These are phyloP conservation scores for Metahyphopichia silvanorum DNA, from an alignment of 805 yeast species.

Conservation along the genomic window DNA sequence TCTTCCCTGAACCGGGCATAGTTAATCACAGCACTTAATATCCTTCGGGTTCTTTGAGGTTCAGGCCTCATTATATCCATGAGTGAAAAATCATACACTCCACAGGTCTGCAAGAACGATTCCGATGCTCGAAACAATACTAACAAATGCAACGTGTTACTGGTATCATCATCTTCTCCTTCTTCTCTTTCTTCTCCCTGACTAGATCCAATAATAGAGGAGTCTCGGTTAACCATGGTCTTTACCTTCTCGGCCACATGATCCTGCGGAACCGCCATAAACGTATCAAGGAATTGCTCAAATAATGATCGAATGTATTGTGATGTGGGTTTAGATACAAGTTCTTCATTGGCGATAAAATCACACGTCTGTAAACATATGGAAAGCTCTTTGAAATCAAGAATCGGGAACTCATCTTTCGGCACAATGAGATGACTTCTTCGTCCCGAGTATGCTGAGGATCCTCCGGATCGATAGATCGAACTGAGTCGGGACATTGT, in stretches of 20 bases:
- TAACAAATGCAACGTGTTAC: constrained; percentile 44
- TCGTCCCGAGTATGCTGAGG: constrained; percentile 9
- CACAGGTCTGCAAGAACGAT: constrained; percentile 66
- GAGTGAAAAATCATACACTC: constrained; percentile 72
- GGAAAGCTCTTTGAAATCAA: constrained; percentile 59
- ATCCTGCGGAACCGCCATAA: constrained; percentile 48
- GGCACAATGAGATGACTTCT: constrained; percentile 15
- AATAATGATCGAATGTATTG: constrained; percentile 52
- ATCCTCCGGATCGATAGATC: constrained; percentile 22
- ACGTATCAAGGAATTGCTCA: constrained; percentile 59
- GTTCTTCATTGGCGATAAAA: constrained; percentile 58
- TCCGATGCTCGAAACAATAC: constrained; percentile 58
- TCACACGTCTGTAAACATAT: constrained; percentile 60
- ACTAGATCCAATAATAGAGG: constrained; percentile 3
- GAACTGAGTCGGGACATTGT: constrained; percentile 30
- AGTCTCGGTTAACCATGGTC: constrained; percentile 4
- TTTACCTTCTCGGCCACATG: constrained; percentile 17
- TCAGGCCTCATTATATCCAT: constrained; percentile 79
- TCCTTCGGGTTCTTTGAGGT: constrained; percentile 55
- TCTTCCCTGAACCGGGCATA: constrained; percentile 83
- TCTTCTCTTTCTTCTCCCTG: constrained; percentile 13
- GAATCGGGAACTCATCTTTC: constrained; percentile 56
- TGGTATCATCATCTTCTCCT: constrained; percentile 29
- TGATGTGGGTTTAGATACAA: constrained; percentile 54
- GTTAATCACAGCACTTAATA: constrained; percentile 80